Evolutionary conservation across 441 rosid species (phyloP).

Genomic region (Syzygium syzygioides): DNA sequence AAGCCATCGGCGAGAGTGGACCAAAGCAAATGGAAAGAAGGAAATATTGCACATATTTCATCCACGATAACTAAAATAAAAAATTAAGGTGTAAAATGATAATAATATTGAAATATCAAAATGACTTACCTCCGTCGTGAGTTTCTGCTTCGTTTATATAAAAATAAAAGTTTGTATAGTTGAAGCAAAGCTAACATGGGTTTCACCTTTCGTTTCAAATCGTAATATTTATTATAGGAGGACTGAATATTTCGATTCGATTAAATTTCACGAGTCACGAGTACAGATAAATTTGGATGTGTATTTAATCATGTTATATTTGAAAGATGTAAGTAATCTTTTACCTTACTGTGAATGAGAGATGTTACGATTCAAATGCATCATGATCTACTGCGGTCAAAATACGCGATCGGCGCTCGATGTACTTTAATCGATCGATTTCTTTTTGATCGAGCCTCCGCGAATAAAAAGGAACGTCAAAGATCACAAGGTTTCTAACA

Average conservation of each 20-base stretch:
- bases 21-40: not conserved
- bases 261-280: not conserved
- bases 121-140: accelerated
- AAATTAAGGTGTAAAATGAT: not conserved
- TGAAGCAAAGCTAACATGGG: not conserved
- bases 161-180: not conserved
- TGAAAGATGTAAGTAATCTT: not conserved
- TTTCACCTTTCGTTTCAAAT: not conserved
- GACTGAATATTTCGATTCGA: not conserved
- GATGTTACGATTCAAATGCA: not conserved
- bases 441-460: not conserved
- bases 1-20: not conserved
- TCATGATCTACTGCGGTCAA: not conserved
- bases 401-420: not conserved
- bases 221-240: not conserved
- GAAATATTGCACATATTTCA: not conserved
- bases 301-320: not conserved
- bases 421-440: not conserved
- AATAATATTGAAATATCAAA: not conserved
- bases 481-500: not conserved
- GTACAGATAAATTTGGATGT: not conserved
- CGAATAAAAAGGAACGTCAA: not conserved
- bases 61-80: not conserved
- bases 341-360: not conserved
- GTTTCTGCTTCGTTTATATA: not conserved